Evolutionary conservation across 78 protist species (phyloP).

Genomic region (Isochrysis galbana): DNA sequence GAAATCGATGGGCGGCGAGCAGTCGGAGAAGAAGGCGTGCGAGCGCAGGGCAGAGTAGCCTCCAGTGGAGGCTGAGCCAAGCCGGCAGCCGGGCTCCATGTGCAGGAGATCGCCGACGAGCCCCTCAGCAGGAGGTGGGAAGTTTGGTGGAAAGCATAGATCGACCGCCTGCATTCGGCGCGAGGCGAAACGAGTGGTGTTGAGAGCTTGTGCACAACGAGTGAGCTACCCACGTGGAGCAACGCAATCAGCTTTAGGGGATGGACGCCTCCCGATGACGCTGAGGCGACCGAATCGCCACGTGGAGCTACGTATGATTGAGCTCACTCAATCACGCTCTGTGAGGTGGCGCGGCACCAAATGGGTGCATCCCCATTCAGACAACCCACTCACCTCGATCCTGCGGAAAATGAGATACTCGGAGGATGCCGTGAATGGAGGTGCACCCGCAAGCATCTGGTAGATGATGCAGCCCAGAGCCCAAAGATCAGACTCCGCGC

Average conservation of each 20-base stretch:
- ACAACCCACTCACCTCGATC: constrained; percentile 44
- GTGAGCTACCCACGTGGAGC: too few species aligned
- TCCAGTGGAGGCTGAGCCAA: neutral
- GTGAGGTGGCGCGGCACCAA: too few species aligned
- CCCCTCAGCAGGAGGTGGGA: neutral
- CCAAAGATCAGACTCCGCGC: neutral
- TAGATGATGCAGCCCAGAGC: neutral
- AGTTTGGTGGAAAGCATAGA: neutral
- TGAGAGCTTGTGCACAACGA: too few species aligned
- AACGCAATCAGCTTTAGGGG: too few species aligned
- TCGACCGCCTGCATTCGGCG: constrained; percentile 56
- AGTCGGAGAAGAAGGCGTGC: neutral
- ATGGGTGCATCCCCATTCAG: too few species aligned
- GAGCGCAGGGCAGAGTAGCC: neutral
- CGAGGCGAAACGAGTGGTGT: constrained; percentile 77
- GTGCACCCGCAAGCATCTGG: constrained; percentile 19
- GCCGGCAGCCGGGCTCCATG: neutral
- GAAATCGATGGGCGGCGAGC: neutral
- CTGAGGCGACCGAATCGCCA: too few species aligned
- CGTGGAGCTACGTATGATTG: too few species aligned
- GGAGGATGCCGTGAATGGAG: constrained; percentile 30
- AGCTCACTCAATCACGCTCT: too few species aligned
- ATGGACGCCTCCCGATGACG: too few species aligned
- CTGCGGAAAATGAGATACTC: constrained; percentile 77
- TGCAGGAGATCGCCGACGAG: neutral